Conservation (phyloP, 2,329 filamentous ascomycete genomes). For the Colletotrichum gigasporum region DNA sequence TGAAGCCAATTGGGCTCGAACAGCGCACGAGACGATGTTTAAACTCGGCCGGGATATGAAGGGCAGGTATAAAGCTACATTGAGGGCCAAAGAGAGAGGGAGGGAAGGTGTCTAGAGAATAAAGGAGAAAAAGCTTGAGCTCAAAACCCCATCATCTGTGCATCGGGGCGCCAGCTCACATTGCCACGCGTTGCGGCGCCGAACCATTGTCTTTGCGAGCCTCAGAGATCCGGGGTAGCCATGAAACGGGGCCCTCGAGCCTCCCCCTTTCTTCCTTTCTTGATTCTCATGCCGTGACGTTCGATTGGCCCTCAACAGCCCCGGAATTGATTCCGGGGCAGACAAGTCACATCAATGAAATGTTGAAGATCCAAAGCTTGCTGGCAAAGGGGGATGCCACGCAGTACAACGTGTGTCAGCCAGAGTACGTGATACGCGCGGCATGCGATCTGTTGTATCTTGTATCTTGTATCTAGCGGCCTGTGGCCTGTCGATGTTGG, state of each 20-base stretch:
- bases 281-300: not conserved
- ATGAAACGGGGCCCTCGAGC: slow-evolving; percentile 16
- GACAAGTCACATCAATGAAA: not conserved
- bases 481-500: not conserved
- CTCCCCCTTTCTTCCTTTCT: not conserved
- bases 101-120: not conserved
- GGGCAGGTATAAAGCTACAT: not conserved
- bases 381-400: not conserved
- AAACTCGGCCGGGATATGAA: not conserved
- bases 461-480: too few relatives aligned
- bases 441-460: too few relatives aligned
- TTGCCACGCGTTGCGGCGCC: slow-evolving; percentile 1
- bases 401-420: too few relatives aligned
- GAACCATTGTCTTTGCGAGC: not conserved
- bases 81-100: not conserved
- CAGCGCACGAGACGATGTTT: not conserved
- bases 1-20: not conserved
- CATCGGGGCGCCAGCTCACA: not conserved
- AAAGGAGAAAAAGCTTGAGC: not conserved
- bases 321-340: slow-evolving; percentile 10
- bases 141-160: not conserved
- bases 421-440: too few relatives aligned
- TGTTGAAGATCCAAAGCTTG: not conserved
- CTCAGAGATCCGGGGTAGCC: slow-evolving; percentile 1
- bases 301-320: not conserved